These are phyloP conservation scores for Euptelea pleiosperma DNA, from an alignment of 164 flowering plant genomes.

Conservation along the genomic window DNA sequence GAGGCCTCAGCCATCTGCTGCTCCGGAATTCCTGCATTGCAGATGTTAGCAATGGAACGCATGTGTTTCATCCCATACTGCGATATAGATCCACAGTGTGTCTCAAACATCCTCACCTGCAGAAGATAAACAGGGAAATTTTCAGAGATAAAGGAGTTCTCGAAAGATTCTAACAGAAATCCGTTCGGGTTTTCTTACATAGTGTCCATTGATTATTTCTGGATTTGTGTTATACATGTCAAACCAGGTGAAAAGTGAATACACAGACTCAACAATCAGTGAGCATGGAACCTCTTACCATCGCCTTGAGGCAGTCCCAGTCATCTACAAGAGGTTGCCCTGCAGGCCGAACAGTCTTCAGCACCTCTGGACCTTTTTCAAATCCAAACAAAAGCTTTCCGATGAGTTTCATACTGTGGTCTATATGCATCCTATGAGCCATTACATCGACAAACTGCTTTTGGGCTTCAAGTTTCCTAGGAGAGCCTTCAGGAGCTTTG, in stretches of 20 bases:
- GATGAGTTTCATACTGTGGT: constrained; percentile 54
- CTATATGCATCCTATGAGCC: constrained; percentile 70
- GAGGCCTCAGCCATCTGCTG: constrained; percentile 74
- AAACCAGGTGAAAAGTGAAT: too few relatives aligned
- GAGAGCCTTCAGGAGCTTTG: constrained; percentile 69
- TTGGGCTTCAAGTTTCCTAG: constrained; percentile 56
- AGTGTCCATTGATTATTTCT: too few relatives aligned
- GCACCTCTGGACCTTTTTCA: constrained; percentile 50
- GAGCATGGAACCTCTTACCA: constrained; percentile 39
- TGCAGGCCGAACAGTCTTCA: constrained; percentile 53
- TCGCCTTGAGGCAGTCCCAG: constrained; percentile 79
- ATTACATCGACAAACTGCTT: constrained; percentile 64
- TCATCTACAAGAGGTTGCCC: constrained; percentile 82
- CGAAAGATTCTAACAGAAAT: too few relatives aligned
- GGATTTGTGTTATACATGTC: too few relatives aligned
- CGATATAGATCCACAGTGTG: constrained; percentile 74
- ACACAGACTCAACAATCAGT: too few relatives aligned
- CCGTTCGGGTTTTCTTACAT: too few relatives aligned
- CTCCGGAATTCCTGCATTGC: constrained; percentile 65
- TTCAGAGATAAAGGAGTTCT: too few relatives aligned
- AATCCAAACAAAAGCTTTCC: constrained; percentile 76
- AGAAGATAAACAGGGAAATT: background rate
- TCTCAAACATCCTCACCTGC: constrained; percentile 85
- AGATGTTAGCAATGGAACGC: constrained; percentile 81
- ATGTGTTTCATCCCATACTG: constrained; percentile 93